phyloP scores from a whole-genome alignment of 306 rosid species.

The Astragalus glycyphyllos region DNA sequence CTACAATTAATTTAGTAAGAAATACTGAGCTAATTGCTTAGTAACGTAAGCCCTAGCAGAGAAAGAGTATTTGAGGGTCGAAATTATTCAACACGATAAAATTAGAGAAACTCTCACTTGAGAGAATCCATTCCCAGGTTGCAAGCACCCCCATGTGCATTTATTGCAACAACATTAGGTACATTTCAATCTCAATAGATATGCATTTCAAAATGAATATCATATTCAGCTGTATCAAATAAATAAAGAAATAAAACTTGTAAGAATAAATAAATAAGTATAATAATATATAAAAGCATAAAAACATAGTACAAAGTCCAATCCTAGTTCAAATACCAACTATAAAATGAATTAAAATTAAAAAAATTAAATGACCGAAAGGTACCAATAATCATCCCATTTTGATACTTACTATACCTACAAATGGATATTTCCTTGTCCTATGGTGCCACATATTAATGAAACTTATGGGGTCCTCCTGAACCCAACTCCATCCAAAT shows the following conservation, averaged over 20 bases:
- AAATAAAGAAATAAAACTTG: background rate
- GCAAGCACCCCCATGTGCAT: constrained; percentile 34
- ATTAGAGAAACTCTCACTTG: too few species aligned
- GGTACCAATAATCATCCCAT: constrained; percentile 38
- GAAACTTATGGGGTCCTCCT: constrained; percentile 77
- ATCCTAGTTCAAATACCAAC: constrained; percentile 33
- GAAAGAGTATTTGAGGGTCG: too few species aligned
- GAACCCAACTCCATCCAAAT: constrained; percentile 50
- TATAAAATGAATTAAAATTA: constrained; percentile 44
- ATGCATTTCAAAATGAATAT: background rate
- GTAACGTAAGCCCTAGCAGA: too few species aligned
- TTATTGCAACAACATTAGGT: constrained; percentile 23
- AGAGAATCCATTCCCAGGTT: background rate
- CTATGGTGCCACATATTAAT: constrained; percentile 59
- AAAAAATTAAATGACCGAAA: constrained; percentile 23
- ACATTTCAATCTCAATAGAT: constrained; percentile 12
- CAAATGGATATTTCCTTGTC: constrained; percentile 39
- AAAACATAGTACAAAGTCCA: background rate
- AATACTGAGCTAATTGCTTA: too few species aligned
- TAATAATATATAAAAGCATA: background rate
- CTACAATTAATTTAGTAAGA: too few species aligned
- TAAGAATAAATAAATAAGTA: background rate
- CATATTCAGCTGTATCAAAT: constrained; percentile 28
- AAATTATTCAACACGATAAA: too few species aligned
- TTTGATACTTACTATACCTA: constrained; percentile 36